Evolutionary conservation across 176 grass and related monocot species (phyloP).

Genomic region (Metroxylon sagu): DNA sequence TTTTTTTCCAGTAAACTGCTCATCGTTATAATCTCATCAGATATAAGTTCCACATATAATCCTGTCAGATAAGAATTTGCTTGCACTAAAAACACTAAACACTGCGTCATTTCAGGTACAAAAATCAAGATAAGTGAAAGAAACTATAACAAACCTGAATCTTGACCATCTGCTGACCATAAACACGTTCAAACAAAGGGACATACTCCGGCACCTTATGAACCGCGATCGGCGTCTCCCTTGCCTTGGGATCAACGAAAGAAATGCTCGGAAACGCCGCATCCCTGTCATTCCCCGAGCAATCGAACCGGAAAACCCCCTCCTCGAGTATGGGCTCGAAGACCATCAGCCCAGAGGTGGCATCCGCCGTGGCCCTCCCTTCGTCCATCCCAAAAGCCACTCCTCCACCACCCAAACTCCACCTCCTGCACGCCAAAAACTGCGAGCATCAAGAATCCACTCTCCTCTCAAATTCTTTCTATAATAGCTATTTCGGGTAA

Average conservation of each 20-base stretch:
- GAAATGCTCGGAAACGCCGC: conserved; percentile 60
- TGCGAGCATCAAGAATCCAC: no score
- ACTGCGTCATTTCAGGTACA: not conserved
- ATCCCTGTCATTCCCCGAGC: conserved; percentile 41
- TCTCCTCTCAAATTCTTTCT: no score
- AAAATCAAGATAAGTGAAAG: not conserved
- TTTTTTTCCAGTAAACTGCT: no score
- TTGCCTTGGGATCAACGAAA: conserved; percentile 39
- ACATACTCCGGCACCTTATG: conserved; percentile 29
- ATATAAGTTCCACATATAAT: no score
- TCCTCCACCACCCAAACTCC: no score
- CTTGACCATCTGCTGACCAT: conserved; percentile 45
- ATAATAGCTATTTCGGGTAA: no score
- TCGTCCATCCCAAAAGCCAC: not conserved
- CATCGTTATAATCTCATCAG: no score
- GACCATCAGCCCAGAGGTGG: conserved; percentile 27
- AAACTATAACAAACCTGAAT: conserved; percentile 46
- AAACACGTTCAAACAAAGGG: conserved; percentile 28
- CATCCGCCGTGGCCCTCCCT: conserved; percentile 8
- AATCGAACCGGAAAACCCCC: conserved; percentile 83
- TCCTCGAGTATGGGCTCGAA: conserved; percentile 56
- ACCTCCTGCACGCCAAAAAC: no score
- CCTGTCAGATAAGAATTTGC: no score
- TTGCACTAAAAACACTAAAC: no score
- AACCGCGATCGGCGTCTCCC: conserved; percentile 37